Evolutionary conservation across 1,139 yeast species (phyloP), one percentile per base, ranked within the genome.

Genomic region (Magnusiomyces clavatus): DNA sequence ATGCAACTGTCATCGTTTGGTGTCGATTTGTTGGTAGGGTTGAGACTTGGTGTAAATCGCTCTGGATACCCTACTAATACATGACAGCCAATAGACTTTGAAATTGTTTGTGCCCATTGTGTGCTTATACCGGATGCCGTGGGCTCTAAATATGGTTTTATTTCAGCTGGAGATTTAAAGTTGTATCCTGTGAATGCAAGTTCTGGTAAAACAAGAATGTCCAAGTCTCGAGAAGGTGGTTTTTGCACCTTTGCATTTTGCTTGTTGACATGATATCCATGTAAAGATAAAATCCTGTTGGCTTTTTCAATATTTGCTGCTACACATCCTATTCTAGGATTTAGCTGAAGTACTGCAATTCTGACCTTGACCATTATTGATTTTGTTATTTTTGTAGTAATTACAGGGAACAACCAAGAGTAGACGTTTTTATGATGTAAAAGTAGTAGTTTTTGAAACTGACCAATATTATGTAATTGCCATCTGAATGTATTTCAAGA

Each of bases 41-140:
- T 20, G 5, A 13, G 14, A 11, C 14, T 31, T 6, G 35, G 39
- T 6, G 34, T 31, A 20, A 52, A 50, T 39, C 59, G 62, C 63
- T 89, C 96, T 0, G 97, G 97, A 63, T 86, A 87, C 19, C 97
- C 97, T 8, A 87, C 72, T 10, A 89, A 73, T 0, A 95, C 85
- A 62, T 81, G 81, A 64, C 96, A 86, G 1, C 72, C 63, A 56
- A 75, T 75, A 50, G 65, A 67, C 38, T 61, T 57, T 12, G 92
- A 80, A 2, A 82, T 71, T 29, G 72, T 70, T 42, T 68, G 66
- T 0, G 89, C 96, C 70, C 89, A 77, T 12, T 70, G 64, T 20
- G 77, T 72, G 1, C 85, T 72, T 1, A 74, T 73, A 0, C 82
- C 81, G 0, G 60, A 54, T 43, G 61, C 70, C 62, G 54, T 60